phyloP scores from a whole-genome alignment of 1,284 basidiomycete genomes.

The Rugosomyces carneus region DNA sequence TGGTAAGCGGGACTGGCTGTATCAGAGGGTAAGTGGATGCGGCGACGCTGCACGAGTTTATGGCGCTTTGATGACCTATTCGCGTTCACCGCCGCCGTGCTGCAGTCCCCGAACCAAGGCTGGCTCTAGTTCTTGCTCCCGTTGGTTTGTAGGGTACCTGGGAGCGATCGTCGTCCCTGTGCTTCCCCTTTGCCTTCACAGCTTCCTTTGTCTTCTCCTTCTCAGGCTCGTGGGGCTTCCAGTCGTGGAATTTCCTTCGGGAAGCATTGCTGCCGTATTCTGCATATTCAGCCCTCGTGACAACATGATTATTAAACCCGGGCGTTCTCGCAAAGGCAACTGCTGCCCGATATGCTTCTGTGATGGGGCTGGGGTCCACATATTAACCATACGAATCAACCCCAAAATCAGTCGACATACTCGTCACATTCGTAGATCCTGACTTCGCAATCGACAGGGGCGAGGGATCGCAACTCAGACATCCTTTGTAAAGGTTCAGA shows the following conservation, averaged over 20 bases:
- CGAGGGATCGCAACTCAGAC: conserved; percentile 71
- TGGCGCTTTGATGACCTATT: conserved; percentile 1
- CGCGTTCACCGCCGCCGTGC: conserved; percentile 22
- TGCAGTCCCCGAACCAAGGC: conserved; percentile 16
- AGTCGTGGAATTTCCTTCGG: conserved; percentile 57
- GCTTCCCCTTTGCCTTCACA: conserved; percentile 25
- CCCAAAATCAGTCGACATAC: conserved; percentile 41
- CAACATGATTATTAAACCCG: conserved; percentile 43
- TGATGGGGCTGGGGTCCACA: conserved; percentile 51
- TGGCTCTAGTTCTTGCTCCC: conserved; percentile 19
- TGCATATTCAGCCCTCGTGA: conserved; percentile 77
- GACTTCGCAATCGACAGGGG: conserved; percentile 73
- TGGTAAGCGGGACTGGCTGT: neutral
- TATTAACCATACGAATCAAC: conserved; percentile 5
- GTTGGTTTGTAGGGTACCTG: conserved; percentile 20
- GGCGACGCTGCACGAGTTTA: neutral
- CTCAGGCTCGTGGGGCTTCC: conserved; percentile 31
- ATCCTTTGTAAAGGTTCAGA: conserved; percentile 31
- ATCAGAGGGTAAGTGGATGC: neutral
- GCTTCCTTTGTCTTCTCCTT: conserved; percentile 27
- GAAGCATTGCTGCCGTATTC: conserved; percentile 74
- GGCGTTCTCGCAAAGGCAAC: conserved; percentile 50
- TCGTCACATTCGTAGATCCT: conserved; percentile 64
- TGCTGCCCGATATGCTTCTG: conserved; percentile 68
- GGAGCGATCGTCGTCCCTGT: conserved; percentile 28